Conservation (phyloP, 345 rosid species). For the Linum lewisii region DNA sequence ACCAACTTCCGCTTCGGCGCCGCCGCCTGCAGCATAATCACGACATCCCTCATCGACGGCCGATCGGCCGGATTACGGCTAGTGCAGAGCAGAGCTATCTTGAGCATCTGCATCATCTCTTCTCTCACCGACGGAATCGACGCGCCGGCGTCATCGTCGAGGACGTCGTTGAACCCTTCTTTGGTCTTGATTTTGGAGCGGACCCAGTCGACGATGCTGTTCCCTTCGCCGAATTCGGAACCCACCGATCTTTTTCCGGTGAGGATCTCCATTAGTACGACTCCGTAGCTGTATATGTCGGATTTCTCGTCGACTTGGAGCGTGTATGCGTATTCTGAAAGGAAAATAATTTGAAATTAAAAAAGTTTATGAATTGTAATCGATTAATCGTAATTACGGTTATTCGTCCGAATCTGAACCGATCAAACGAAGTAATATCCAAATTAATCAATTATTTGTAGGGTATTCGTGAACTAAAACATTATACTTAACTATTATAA, state of each 20-base stretch:
- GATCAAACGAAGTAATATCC: no score
- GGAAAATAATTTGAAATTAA: background rate
- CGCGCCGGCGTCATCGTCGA: constrained; percentile 76
- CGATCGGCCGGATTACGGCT: constrained; percentile 74
- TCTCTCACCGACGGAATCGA: constrained; percentile 55
- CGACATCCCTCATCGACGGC: constrained; percentile 95
- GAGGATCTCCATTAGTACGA: constrained; percentile 74
- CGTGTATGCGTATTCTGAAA: constrained; percentile 90
- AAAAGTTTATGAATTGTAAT: no score
- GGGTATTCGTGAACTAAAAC: no score
- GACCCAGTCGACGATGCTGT: constrained; percentile 93
- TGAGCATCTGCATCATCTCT: constrained; percentile 83
- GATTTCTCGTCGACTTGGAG: constrained; percentile 94
- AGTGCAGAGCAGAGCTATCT: constrained; percentile 78
- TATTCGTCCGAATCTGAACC: no score
- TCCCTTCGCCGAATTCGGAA: constrained; percentile 86
- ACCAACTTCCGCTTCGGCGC: constrained; percentile 68
- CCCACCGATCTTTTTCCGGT: constrained; percentile 79
- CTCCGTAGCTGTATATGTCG: constrained; percentile 91
- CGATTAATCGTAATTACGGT: no score
- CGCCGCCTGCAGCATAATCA: constrained; percentile 85
- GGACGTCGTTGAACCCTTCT: constrained; percentile 42
- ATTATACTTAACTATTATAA: no score
- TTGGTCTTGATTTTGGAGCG: constrained; percentile 62
- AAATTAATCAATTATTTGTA: no score